These are phyloP conservation scores for Abelmoschus esculentus DNA, from an alignment of 345 rosid species.

Conservation along the genomic window DNA sequence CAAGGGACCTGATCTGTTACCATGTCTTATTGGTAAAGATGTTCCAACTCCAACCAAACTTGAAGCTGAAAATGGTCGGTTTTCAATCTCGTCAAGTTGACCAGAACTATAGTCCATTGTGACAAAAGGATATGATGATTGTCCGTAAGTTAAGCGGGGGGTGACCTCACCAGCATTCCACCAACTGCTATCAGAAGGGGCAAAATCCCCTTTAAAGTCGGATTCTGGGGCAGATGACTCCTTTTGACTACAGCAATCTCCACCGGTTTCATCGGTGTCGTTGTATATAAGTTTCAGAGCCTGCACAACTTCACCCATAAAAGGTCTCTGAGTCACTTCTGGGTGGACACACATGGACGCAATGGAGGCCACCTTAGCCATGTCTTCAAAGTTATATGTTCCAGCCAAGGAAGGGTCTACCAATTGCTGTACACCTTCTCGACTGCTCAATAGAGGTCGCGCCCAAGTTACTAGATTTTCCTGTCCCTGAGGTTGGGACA, in stretches of 20 bases:
- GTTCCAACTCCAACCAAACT: slow-evolving; percentile 44
- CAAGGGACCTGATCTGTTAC: slow-evolving; percentile 90
- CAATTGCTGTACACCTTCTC: slow-evolving; percentile 82
- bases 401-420: slow-evolving; percentile 78
- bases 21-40: slow-evolving; percentile 50
- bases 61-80: slow-evolving; percentile 63
- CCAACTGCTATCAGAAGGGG: slow-evolving; percentile 81
- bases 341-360: slow-evolving; percentile 98
- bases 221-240: slow-evolving; percentile 73
- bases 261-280: slow-evolving; percentile 69
- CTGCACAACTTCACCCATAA: slow-evolving; percentile 99
- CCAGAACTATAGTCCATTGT: slow-evolving; percentile 97
- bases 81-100: slow-evolving; percentile 59
- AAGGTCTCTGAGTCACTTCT: slow-evolving; percentile 88
- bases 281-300: slow-evolving; percentile 93
- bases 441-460: slow-evolving; percentile 70
- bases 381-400: slow-evolving; percentile 71
- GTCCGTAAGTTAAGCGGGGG: slow-evolving; percentile 39
- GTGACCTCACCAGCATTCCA: slow-evolving; percentile 63
- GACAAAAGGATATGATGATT: slow-evolving; percentile 66
- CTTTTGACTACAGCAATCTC: slow-evolving; percentile 75
- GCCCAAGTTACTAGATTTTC: slow-evolving; percentile 99
- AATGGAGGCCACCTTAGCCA: slow-evolving; percentile 97
- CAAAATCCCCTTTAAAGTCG: slow-evolving; percentile 70
- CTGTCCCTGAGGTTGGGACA: slow-evolving; percentile 96